Evolutionary conservation across 2,329 filamentous ascomycete genomes (phyloP).

Genomic region (Hortaea sp.): DNA sequence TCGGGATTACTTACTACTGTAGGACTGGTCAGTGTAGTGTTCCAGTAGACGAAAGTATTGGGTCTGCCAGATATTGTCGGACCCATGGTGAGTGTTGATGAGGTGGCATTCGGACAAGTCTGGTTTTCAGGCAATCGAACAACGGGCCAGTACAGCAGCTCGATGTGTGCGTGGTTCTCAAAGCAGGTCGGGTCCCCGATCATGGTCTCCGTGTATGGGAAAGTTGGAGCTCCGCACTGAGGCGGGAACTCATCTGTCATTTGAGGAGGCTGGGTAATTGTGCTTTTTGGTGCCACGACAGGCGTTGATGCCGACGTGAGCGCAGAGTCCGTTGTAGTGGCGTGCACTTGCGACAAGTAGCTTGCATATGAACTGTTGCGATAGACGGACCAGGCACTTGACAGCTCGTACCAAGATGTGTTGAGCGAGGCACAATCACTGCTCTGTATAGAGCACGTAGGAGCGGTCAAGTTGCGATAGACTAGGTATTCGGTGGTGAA

Average conservation of each 20-base stretch:
- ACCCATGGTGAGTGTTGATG: conserved; percentile 7
- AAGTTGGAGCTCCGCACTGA: conserved; percentile 1
- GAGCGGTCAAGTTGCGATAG: conserved; percentile 3
- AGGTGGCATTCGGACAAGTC: conserved; percentile 6
- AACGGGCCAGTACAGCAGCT: conserved; percentile 9
- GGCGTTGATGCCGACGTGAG: background rate
- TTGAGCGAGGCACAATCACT: conserved; percentile 7
- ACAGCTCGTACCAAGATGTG: background rate
- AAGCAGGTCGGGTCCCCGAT: conserved; percentile 6
- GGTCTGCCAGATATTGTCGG: conserved; percentile 10
- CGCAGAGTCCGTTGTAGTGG: background rate
- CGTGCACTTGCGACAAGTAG: background rate
- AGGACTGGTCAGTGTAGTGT: conserved; percentile 13
- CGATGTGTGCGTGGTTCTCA: conserved; percentile 8
- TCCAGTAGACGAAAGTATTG: conserved; percentile 9
- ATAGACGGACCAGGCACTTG: background rate
- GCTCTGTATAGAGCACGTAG: conserved; percentile 10
- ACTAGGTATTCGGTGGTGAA: conserved; percentile 1
- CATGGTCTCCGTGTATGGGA: background rate
- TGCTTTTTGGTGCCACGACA: background rate
- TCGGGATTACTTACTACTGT: conserved; percentile 4
- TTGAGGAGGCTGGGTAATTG: background rate
- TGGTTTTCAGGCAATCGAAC: background rate
- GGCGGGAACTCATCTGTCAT: background rate
- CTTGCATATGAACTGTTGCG: background rate